Percentiles rank a stretch among this genome's conserved stretches.
These are phyloP conservation scores for Magnusiomyces ingens DNA, from an alignment of 1,139 yeast genomes.

Conservation along the genomic window DNA sequence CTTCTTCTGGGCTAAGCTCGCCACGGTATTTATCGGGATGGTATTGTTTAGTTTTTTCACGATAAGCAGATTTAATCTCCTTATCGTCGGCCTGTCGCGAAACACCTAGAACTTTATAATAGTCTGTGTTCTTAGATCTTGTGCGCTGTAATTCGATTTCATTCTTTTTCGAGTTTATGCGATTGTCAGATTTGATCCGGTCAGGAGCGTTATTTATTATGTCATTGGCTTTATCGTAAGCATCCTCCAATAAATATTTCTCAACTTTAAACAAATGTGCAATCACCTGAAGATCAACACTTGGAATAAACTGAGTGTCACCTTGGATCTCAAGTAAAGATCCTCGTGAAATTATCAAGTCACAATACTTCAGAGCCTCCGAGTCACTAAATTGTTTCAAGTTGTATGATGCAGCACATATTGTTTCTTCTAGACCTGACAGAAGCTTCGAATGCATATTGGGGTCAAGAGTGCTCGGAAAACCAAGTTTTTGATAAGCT, in stretches of 20 bases:
- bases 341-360: slow-evolving; percentile 25
- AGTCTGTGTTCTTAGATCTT: slow-evolving; percentile 54
- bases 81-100: slow-evolving; percentile 59
- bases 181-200: not conserved
- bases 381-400: slow-evolving; percentile 29
- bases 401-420: slow-evolving; percentile 45
- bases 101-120: slow-evolving; percentile 73
- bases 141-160: too few relatives aligned
- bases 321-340: not conserved
- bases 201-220: slow-evolving; percentile 38
- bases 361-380: slow-evolving; percentile 36
- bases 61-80: slow-evolving; percentile 75
- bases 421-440: slow-evolving; percentile 36
- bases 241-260: slow-evolving; percentile 36
- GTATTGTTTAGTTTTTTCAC: slow-evolving; percentile 67
- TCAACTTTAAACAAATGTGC: slow-evolving; percentile 40
- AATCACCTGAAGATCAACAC: slow-evolving; percentile 1
- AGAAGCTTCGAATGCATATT: slow-evolving; percentile 19
- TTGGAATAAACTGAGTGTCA: slow-evolving; percentile 1
- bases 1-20: slow-evolving; percentile 60
- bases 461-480: slow-evolving; percentile 1
- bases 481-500: slow-evolving; percentile 7
- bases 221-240: slow-evolving; percentile 40
- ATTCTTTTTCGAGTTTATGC: too few relatives aligned
- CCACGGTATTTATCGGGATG: slow-evolving; percentile 90